Evolutionary conservation across 163 green algal species (phyloP).

Genomic region (Chloromonas sp.): DNA sequence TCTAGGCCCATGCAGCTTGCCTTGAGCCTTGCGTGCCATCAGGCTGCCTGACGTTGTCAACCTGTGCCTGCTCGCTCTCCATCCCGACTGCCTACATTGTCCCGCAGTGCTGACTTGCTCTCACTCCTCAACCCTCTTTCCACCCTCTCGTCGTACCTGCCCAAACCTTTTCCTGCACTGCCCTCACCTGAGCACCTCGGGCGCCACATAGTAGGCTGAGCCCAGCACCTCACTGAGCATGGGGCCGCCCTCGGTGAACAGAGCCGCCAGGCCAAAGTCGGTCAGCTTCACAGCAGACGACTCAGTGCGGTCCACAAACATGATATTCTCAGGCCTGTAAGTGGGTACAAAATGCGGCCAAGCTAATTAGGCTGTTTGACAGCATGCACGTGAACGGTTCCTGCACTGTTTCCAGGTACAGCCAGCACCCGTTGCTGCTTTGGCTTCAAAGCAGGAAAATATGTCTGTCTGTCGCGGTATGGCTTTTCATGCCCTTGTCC

Average conservation of each 20-base stretch:
- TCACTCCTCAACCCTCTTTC: neutral
- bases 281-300: constrained; percentile 36
- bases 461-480: neutral
- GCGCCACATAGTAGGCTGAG: constrained; percentile 86
- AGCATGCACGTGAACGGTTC: neutral
- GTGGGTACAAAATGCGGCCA: neutral
- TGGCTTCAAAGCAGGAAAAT: neutral
- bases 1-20: neutral
- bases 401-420: neutral
- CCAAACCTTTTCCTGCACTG: neutral
- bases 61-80: too few species aligned
- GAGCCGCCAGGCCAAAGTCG: constrained; percentile 15
- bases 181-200: constrained; percentile 54
- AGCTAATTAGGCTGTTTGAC: neutral
- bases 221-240: constrained; percentile 64
- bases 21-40: neutral
- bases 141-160: neutral
- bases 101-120: neutral
- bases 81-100: too few species aligned
- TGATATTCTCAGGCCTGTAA: constrained; percentile 45
- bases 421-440: neutral
- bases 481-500: constrained; percentile 30
- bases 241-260: constrained; percentile 2
- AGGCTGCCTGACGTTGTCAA: neutral
- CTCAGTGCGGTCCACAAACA: constrained; percentile 16